phyloP scores from a whole-genome alignment of 495 filamentous ascomycete genomes.

The Penicillium pulvis region DNA sequence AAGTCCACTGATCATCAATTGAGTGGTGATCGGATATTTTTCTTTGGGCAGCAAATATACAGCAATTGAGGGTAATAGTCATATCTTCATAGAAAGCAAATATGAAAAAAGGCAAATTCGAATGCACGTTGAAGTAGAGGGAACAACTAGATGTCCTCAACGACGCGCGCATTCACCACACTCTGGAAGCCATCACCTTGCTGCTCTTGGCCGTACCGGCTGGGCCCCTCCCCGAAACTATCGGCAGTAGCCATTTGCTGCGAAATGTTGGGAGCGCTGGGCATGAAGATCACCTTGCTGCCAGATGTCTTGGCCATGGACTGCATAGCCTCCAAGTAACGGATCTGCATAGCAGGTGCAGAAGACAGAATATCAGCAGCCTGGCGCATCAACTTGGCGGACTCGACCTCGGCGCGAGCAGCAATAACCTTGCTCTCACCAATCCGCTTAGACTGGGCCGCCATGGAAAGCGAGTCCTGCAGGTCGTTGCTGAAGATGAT shows the following conservation, averaged over 20 bases:
- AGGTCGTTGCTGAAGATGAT: constrained; percentile 96
- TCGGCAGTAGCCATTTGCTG: constrained; percentile 48
- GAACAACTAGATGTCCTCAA: constrained; percentile 75
- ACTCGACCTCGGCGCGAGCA: constrained; percentile 94
- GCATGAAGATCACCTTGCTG: constrained; percentile 96
- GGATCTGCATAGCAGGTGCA: constrained; percentile 98
- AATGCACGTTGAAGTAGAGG: not conserved
- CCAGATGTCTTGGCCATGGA: constrained; percentile 96
- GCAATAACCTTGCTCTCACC: constrained; percentile 98
- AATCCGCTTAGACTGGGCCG: constrained; percentile 96
- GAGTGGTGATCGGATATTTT: not conserved
- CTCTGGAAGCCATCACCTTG: constrained; percentile 69
- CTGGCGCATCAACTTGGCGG: constrained; percentile 95
- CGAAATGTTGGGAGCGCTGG: constrained; percentile 24
- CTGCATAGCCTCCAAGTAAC: constrained; percentile 99
- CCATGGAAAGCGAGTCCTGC: constrained; percentile 98
- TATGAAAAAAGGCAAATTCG: not conserved
- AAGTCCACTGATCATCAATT: not conserved
- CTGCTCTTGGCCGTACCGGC: constrained; percentile 44
- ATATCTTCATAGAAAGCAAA: constrained; percentile 19
- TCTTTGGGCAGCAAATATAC: constrained; percentile 14
- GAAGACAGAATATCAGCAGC: constrained; percentile 92
- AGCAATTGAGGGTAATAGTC: constrained; percentile 20
- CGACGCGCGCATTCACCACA: constrained; percentile 80
- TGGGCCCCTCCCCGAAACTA: constrained; percentile 59